These are phyloP conservation scores for Fraxinus nigra DNA, from an alignment of 305 asterid genomes.

Conservation along the genomic window DNA sequence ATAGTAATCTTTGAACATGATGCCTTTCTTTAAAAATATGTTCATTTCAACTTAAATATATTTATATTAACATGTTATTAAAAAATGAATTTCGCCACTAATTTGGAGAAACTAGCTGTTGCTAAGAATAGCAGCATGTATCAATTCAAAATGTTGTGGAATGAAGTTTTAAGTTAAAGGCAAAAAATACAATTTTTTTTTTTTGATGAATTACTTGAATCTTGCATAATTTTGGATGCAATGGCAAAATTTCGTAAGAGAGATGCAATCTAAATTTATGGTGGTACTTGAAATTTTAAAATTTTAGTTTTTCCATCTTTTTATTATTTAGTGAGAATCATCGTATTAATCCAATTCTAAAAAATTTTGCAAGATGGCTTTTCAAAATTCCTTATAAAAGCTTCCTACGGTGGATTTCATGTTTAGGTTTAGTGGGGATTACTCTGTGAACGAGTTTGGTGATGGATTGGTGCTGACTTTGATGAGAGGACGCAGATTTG, in stretches of 20 bases:
- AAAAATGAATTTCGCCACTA: not conserved
- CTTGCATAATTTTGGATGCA: not conserved
- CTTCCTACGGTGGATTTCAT: not conserved
- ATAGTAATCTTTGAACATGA: not conserved
- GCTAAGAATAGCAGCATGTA: constrained; percentile 1
- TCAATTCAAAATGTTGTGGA: not conserved
- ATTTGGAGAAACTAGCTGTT: constrained; percentile 9
- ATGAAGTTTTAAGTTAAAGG: not conserved
- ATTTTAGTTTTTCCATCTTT: not conserved
- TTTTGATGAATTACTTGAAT: not conserved
- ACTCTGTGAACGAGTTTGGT: not conserved
- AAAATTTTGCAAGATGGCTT: too few relatives aligned
- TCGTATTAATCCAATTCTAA: not conserved
- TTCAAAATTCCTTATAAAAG: too few relatives aligned
- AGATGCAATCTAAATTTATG: not conserved
- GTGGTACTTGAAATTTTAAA: not conserved
- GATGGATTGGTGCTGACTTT: not conserved
- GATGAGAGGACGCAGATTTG: not conserved
- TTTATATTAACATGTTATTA: not conserved
- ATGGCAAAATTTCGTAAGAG: not conserved
- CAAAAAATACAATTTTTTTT: not conserved
- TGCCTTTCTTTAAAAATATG: not conserved
- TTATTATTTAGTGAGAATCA: not conserved
- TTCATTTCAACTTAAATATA: not conserved
- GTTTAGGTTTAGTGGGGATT: not conserved